phyloP scores from a whole-genome alignment of 2,329 filamentous ascomycete genomes.

The Beauveria australis region DNA sequence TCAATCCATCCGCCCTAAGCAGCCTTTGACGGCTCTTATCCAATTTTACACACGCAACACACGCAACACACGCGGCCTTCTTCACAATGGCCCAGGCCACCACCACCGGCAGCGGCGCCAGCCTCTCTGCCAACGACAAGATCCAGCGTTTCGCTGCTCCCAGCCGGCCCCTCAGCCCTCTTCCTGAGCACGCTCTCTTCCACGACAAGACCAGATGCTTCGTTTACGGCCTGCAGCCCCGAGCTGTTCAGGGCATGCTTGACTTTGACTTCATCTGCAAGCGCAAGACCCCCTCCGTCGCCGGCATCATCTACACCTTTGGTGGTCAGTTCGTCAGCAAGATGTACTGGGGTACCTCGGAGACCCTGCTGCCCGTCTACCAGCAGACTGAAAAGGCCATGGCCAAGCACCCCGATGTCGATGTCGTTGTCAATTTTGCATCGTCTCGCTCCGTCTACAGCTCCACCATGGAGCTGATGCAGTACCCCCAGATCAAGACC shows the following conservation, averaged over 20 bases:
- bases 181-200: slow-evolving; percentile 85
- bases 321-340: slow-evolving; percentile 99
- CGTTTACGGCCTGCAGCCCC: slow-evolving; percentile 97
- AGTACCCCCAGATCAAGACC: slow-evolving; percentile 92
- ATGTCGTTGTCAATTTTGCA: slow-evolving; percentile 98
- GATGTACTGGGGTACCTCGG: slow-evolving; percentile 99
- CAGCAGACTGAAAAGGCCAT: slow-evolving; percentile 89
- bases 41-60: slow-evolving; percentile 9
- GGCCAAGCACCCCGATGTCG: slow-evolving; percentile 92
- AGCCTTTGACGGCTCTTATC: slow-evolving; percentile 10
- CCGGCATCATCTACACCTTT: slow-evolving; percentile 99
- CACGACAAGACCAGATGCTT: slow-evolving; percentile 99
- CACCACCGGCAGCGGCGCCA: slow-evolving; percentile 41
- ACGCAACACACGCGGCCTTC: slow-evolving; percentile 13
- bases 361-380: slow-evolving; percentile 97
- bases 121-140: slow-evolving; percentile 87
- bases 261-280: slow-evolving; percentile 99
- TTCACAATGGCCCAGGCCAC: slow-evolving; percentile 46
- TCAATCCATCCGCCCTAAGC: slow-evolving; percentile 11
- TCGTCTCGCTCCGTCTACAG: slow-evolving; percentile 97
- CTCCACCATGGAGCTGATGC: slow-evolving; percentile 98
- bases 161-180: slow-evolving; percentile 84
- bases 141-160: slow-evolving; percentile 93
- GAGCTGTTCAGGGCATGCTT: slow-evolving; percentile 86
- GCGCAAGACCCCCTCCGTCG: slow-evolving; percentile 89